Base-by-base conservation (phyloP, 805 yeast species). In the Kodamaea laetipori region DNA sequence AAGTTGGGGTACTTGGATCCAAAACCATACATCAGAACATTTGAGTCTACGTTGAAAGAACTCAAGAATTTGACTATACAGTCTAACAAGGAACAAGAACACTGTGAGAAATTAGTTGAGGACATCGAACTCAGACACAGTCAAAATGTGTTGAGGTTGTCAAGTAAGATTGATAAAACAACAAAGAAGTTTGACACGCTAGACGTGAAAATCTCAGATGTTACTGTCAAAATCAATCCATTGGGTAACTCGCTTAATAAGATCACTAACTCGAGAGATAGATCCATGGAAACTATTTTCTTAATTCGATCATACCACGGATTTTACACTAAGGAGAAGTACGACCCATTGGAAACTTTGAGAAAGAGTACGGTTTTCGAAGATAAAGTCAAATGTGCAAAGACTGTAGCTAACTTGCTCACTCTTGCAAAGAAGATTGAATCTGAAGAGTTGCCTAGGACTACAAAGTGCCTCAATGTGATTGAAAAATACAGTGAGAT, bases 21-120 rank as follows among this genome's bases (percentile, higher is more conserved):
- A 1, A 89, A 88, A 56, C 98, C 98, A 1, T 94, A 87, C 59
- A 92, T 92, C 37, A 78, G 97, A 52, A 88, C 96, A 0, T 90
- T 94, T 61, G 97, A 92, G 59, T 81, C 90, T 1, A 87, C 94
- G 2, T 68, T 90, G 35, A 74, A 81, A 36, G 92, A 88, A 55
- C 68, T 92, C 50, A 78, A 80, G 54, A 72, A 71, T 39, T 64
- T 94, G 33, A 74, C 74, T 36, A 76, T 73, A 1, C 84, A 84
- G 34, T 78, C 90, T 2, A 58, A 64, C 4, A 59, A 62, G 11
- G 74, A 73, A 42, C 82, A 80, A 49, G 65, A 65, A 3, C 64
- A 66, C n/a, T 70, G 82, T 16, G 84, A 77, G 37, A 66, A 65
- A 13, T 81, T 79, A 13, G 88, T 84, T 1, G 74, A 77, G 2